These are phyloP conservation scores for Byssoonygena ceratinophila DNA, from an alignment of 2,329 filamentous ascomycete genomes.

Conservation along the genomic window DNA sequence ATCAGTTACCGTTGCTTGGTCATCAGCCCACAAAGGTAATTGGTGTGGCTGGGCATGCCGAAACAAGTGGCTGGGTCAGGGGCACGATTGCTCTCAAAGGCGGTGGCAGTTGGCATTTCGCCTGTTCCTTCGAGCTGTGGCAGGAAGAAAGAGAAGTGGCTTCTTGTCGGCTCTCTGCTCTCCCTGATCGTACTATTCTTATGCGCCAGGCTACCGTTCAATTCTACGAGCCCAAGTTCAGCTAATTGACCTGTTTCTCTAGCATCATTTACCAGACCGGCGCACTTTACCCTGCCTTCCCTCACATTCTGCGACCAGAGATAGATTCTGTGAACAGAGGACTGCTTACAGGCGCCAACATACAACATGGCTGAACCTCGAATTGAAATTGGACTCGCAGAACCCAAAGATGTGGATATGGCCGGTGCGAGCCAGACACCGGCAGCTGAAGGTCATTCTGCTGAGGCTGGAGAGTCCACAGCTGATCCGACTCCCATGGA, in stretches of 20 bases:
- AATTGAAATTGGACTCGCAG: conserved; percentile 12
- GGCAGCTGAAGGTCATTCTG: neutral
- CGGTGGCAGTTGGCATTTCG: neutral
- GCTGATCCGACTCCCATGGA: neutral
- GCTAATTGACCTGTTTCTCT: neutral
- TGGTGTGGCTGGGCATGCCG: neutral
- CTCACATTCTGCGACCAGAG: too few species aligned
- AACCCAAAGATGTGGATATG: conserved; percentile 24
- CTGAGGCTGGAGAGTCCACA: neutral
- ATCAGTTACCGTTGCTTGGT: too few species aligned
- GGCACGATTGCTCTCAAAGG: neutral
- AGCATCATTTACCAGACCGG: too few species aligned
- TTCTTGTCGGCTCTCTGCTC: neutral
- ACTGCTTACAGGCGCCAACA: neutral
- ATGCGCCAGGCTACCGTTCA: neutral
- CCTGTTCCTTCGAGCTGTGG: neutral
- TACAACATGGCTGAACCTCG: conserved; percentile 13
- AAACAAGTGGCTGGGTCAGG: neutral
- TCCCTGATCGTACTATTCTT: neutral
- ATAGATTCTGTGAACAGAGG: too few species aligned
- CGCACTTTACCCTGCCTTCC: too few species aligned
- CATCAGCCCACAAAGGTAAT: too few species aligned
- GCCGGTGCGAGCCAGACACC: conserved; percentile 14
- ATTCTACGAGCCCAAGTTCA: neutral
- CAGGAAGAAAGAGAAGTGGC: neutral